These are phyloP conservation scores for Colletotrichum cordylinicola DNA, from an alignment of 2,329 filamentous ascomycete species.

Conservation along the genomic window DNA sequence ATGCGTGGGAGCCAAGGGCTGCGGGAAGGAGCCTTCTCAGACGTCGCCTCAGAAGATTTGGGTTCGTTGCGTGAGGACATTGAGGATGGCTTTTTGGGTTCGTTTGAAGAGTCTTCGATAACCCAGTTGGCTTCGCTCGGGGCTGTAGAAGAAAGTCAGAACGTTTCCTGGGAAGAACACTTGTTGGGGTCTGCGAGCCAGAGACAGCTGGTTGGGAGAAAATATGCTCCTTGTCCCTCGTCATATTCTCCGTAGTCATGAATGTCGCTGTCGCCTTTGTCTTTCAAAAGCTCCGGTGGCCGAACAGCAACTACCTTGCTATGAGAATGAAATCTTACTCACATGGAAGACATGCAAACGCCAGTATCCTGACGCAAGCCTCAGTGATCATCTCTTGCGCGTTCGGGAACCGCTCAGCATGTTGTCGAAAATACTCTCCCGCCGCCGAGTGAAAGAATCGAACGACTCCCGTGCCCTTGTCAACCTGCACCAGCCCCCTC, in stretches of 20 bases:
- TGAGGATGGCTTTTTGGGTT: neutral
- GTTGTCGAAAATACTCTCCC: neutral
- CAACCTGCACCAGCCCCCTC: neutral
- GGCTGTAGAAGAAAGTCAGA: neutral
- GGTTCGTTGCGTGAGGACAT: neutral
- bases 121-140: neutral
- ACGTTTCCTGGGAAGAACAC: neutral
- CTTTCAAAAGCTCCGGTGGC: neutral
- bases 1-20: neutral
- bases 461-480: neutral
- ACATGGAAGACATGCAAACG: neutral
- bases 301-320: accelerated
- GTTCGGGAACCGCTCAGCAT: neutral
- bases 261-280: neutral
- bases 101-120: neutral
- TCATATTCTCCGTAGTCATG: neutral
- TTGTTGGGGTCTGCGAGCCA: neutral
- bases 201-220: neutral
- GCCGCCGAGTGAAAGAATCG: neutral
- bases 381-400: neutral
- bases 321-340: neutral
- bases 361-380: neutral
- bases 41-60: neutral
- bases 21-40: neutral
- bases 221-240: too few species aligned